Evolutionary conservation across 108 stramenopile species (phyloP).

Genomic region (Cylindrotheca closterium): DNA sequence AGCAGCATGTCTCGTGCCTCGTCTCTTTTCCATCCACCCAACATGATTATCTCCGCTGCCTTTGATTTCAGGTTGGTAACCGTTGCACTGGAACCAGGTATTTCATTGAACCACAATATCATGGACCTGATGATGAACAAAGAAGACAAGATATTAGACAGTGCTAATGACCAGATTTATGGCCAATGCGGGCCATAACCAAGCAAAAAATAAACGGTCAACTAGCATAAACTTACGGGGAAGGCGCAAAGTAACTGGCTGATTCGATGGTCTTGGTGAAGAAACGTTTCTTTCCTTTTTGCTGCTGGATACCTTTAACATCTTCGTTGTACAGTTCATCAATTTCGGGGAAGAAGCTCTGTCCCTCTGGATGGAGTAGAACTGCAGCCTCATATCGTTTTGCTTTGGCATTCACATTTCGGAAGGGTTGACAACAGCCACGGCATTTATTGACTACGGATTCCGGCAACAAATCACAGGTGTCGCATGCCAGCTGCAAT

Average conservation of each 20-base stretch:
- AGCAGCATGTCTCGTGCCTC: conserved; percentile 68
- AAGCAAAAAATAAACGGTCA: no score
- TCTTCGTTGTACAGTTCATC: conserved; percentile 49
- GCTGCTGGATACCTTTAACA: conserved; percentile 31
- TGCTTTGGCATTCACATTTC: conserved; percentile 13
- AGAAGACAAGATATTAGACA: no score
- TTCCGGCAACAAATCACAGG: conserved; percentile 26
- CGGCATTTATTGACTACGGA: conserved; percentile 10
- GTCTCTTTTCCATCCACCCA: conserved; percentile 63
- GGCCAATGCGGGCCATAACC: no score
- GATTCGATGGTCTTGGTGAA: not conserved
- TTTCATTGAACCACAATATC: conserved; percentile 26
- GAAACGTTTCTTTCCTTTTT: conserved; percentile 35
- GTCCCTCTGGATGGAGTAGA: conserved; percentile 11
- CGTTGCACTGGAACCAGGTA: not conserved
- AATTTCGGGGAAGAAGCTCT: conserved; percentile 21
- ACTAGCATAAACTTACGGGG: not conserved
- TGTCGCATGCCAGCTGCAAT: conserved; percentile 25
- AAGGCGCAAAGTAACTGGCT: not conserved
- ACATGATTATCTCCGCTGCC: conserved; percentile 44
- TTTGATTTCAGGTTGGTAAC: conserved; percentile 17
- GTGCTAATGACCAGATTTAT: no score
- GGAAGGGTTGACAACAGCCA: conserved; percentile 33
- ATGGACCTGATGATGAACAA: conserved; percentile 5
- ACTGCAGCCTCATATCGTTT: conserved; percentile 27